phyloP scores from a whole-genome alignment of 768 basidiomycete genomes.

The Suillus luteus region DNA sequence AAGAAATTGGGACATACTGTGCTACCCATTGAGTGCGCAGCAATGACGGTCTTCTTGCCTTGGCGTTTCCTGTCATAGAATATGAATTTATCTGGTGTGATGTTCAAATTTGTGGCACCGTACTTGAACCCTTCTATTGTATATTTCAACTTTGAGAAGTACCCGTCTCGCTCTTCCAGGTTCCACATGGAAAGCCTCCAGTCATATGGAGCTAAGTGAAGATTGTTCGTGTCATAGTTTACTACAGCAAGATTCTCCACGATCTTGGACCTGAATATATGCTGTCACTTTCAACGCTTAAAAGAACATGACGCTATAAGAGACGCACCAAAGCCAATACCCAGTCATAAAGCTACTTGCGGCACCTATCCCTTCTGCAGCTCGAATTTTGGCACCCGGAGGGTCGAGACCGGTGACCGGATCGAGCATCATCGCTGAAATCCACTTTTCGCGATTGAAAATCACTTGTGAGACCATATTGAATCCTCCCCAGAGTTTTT shows the following conservation, averaged over 20 bases:
- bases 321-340: conserved; percentile 86
- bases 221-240: conserved; percentile 90
- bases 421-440: conserved; percentile 87
- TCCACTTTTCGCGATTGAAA: conserved; percentile 88
- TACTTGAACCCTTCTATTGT: conserved; percentile 81
- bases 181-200: conserved; percentile 91
- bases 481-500: conserved; percentile 79
- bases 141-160: conserved; percentile 80
- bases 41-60: conserved; percentile 77
- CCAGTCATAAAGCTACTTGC: conserved; percentile 86
- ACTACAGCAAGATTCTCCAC: conserved; percentile 93
- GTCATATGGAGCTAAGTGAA: conserved; percentile 85
- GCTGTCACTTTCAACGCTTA: background rate
- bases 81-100: background rate
- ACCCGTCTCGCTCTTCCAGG: conserved; percentile 88
- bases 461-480: conserved; percentile 83
- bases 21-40: conserved; percentile 85
- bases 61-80: conserved; percentile 55
- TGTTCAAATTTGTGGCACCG: conserved; percentile 20
- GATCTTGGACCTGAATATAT: conserved; percentile 71
- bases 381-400: conserved; percentile 80
- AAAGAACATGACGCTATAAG: background rate
- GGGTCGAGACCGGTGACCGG: conserved; percentile 91
- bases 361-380: conserved; percentile 90
- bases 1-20: conserved; percentile 48